Evolutionary conservation across 164 flowering plant genomes (phyloP), one percentile per base, ranked within the genome.

Genomic region (Paratinospora sagittata): DNA sequence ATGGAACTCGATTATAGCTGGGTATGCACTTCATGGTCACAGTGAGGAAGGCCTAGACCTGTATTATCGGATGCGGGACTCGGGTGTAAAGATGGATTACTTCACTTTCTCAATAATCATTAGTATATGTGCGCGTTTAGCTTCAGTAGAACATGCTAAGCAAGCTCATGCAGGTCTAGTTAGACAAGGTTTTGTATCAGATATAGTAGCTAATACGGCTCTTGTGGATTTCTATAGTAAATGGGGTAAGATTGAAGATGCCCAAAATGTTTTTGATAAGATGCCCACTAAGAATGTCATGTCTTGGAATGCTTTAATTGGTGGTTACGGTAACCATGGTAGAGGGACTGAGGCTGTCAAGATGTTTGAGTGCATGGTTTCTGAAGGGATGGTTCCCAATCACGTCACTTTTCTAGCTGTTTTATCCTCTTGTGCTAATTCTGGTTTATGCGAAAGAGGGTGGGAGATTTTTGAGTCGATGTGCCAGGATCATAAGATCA

Each of bases 381-480:
- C 11, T 23, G 73, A 76, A n/a, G 77, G 81, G 76, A 68, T 78
- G 79, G 61, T 49, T 62, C 83, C 79, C 23, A 76, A 78, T 73
- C 79, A 78, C 55, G 79, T 78, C n/a, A 81, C 81, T 2, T 76
- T 81, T 74, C 81, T 74, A 37, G 77, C 83, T 19, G 82, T 84
- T 67, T 73, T 84, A 66, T 81, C 81, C 24, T 83, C 85, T 58
- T 83, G 88, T 69, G 75, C 83, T n/a, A 70, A 80, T 76, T 83
- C 85, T 1, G 83, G 84, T 19, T 71, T 85, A 57, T 74, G 81
- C 2, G 85, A 83, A 74, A 36, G 17, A 39, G 93, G 92, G 19
- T 88, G 95, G 95, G 82, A 84, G 66, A 80, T 87, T 70, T 93
- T 93, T 73, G 79, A 86, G 34, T 85, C 89, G 3, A 91, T 93